Conservation (phyloP, 2,329 filamentous ascomycete genomes). For the Tolypocladium amazonense region DNA sequence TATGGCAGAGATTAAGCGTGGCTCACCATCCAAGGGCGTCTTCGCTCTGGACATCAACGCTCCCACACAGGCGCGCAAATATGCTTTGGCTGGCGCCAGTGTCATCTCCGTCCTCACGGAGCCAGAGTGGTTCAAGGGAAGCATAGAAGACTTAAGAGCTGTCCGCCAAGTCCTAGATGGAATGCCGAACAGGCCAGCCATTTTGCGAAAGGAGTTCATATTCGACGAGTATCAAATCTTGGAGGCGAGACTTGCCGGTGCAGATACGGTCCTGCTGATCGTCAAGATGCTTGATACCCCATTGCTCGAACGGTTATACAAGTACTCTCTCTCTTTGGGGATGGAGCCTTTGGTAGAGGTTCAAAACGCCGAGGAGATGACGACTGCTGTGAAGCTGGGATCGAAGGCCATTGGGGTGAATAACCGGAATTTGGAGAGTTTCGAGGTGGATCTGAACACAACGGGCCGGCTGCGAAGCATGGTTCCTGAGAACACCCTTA, state of each 20-base stretch:
- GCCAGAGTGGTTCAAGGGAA: constrained; percentile 98
- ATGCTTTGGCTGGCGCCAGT: constrained; percentile 88
- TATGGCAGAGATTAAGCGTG: constrained; percentile 96
- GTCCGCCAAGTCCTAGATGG: constrained; percentile 83
- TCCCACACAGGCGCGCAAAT: constrained; percentile 79
- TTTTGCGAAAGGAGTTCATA: constrained; percentile 92
- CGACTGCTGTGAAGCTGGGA: constrained; percentile 73
- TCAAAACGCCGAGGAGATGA: constrained; percentile 89
- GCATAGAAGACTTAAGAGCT: constrained; percentile 80
- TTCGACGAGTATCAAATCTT: constrained; percentile 98
- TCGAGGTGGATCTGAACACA: constrained; percentile 90
- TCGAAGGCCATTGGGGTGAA: constrained; percentile 93
- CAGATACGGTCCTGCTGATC: constrained; percentile 89
- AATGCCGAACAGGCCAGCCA: constrained; percentile 84
- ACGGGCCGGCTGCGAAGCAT: constrained; percentile 80
- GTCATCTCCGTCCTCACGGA: constrained; percentile 98
- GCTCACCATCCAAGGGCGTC: constrained; percentile 89
- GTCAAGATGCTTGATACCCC: constrained; percentile 90
- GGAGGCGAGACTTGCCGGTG: constrained; percentile 83
- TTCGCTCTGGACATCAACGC: constrained; percentile 84
- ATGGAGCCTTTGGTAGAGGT: constrained; percentile 99
- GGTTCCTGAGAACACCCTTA: constrained; percentile 74
- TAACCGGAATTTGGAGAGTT: constrained; percentile 91
- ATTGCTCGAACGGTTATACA: constrained; percentile 67
- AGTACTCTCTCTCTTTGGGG: constrained; percentile 78